Percentiles rank a stretch among this genome's conserved stretches.
These are phyloP conservation scores for Mortierella sp. DNA, from an alignment of 371 early-diverging fungal genomes.

Conservation along the genomic window DNA sequence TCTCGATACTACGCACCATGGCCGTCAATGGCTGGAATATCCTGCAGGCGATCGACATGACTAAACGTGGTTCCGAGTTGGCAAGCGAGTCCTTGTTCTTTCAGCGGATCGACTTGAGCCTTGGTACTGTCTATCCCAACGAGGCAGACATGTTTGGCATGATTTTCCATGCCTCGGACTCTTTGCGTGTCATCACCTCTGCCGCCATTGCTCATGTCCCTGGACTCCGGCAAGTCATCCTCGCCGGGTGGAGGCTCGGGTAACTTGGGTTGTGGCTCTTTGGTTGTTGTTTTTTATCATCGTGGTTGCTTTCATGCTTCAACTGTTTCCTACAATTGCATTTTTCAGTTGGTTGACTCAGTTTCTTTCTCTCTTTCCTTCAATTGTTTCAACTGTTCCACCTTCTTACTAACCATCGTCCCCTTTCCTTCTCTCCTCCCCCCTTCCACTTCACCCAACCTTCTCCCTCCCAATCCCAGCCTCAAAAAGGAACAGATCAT, in stretches of 20 bases:
- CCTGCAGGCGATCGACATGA: not conserved
- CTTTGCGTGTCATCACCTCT: not conserved
- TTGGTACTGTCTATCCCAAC: not conserved
- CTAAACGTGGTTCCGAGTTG: not conserved
- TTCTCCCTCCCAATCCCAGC: not conserved
- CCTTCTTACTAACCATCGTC: not conserved
- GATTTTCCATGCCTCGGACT: not conserved
- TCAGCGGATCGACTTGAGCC: not conserved
- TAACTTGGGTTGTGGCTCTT: not conserved
- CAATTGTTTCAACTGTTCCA: not conserved
- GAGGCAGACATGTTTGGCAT: constrained; percentile 2
- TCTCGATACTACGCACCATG: not conserved
- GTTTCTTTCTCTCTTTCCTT: not conserved
- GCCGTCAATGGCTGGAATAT: constrained; percentile 6
- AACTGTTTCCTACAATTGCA: not conserved
- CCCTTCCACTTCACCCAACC: not conserved
- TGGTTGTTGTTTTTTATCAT: not conserved
- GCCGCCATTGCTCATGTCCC: constrained; percentile 3
- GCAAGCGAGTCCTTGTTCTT: not conserved
- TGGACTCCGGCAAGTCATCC: not conserved
- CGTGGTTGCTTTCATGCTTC: not conserved
- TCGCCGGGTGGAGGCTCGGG: not conserved
- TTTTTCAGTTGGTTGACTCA: not conserved
- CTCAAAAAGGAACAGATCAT: not conserved
- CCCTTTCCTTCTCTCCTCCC: not conserved